Conservation (phyloP, 2,329 filamentous ascomycete genomes). For the Monosporascus cannonballus region DNA sequence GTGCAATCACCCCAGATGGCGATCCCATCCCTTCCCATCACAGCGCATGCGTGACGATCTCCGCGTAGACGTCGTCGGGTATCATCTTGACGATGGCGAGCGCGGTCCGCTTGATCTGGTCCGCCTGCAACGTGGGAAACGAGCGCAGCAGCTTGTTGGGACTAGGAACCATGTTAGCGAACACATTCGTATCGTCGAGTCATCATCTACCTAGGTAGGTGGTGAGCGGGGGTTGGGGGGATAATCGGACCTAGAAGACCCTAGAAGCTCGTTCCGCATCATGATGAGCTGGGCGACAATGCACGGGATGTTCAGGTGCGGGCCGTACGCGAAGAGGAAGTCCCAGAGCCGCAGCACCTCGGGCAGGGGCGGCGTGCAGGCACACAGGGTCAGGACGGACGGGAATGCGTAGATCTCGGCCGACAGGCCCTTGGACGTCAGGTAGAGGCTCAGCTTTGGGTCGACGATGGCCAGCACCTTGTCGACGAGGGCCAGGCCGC, state of each 20-base stretch:
- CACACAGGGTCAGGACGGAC: slow-evolving; percentile 87
- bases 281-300: slow-evolving; percentile 93
- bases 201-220: neutral
- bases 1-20: neutral
- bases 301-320: slow-evolving; percentile 90
- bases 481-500: slow-evolving; percentile 84
- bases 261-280: slow-evolving; percentile 77
- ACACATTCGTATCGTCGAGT: neutral
- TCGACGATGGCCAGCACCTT: slow-evolving; percentile 89
- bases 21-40: slow-evolving; percentile 30
- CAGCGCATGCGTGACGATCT: slow-evolving; percentile 82
- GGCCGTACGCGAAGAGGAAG: slow-evolving; percentile 92
- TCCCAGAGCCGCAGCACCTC: slow-evolving; percentile 95
- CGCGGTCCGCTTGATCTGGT: slow-evolving; percentile 77
- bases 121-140: slow-evolving; percentile 77
- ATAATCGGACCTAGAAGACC: slow-evolving; percentile 66
- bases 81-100: slow-evolving; percentile 85
- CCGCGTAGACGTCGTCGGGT: slow-evolving; percentile 81
- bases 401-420: slow-evolving; percentile 97
- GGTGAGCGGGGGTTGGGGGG: too few relatives aligned
- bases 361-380: slow-evolving; percentile 89
- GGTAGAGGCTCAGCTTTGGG: slow-evolving; percentile 75
- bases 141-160: slow-evolving; percentile 89
- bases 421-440: slow-evolving; percentile 79
- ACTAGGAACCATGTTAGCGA: slow-evolving; percentile 42